Base-by-base conservation (phyloP, 1,284 basidiomycete species). In the Lignosus rhinocerotis region DNA sequence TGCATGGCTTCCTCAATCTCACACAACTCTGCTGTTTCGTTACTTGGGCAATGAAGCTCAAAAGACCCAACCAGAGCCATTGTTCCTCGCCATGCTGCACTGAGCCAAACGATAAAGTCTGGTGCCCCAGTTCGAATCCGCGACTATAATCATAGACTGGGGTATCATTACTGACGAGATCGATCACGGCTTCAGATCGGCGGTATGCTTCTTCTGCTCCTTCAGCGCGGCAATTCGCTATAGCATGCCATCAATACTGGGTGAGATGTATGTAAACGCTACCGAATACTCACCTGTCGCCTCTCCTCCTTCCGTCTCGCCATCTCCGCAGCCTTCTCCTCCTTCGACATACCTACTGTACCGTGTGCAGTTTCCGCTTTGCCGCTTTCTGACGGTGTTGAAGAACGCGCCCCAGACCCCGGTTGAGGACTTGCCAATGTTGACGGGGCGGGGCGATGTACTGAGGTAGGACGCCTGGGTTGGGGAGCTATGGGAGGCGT, bases 291-390 rank as follows among this genome's bases (percentile, higher is more conserved):
- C 52, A 90, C 90, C 79, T 89, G 82, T 72, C 90, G 93, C 49
- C 94, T 78, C 72, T 96, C 94, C 72, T 96, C 94, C 68, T 94
- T 89, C 60, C 93, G 78, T 60, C 91, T 80, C 12, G 90, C 90
- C 87, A 96, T 92, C 76, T 96, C 94, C 30, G 84, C 85, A 0
- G 91, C 91, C 73, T 90, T 94, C 63, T 94, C 93, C 73, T 95
- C 94, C 70, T 93, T 95, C 38, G 84, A 82, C 80, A 94, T 79
- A 5, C 76, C 71, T 2, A 69, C 71, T 19, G 73, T 72, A 42
- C 68, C 71, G 14, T 67, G 55, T 3, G 71, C 54, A 17, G 65
- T 48, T 11, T 63, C 62, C 38, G 52, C 56, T 46, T 62, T 60
- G 0, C 63, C 63, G 33, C 55, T 61, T 19, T 71, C 69, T 1